These are phyloP conservation scores for Coemansia sp. DNA, from an alignment of 192 early-diverging fungal species.

Conservation along the genomic window DNA sequence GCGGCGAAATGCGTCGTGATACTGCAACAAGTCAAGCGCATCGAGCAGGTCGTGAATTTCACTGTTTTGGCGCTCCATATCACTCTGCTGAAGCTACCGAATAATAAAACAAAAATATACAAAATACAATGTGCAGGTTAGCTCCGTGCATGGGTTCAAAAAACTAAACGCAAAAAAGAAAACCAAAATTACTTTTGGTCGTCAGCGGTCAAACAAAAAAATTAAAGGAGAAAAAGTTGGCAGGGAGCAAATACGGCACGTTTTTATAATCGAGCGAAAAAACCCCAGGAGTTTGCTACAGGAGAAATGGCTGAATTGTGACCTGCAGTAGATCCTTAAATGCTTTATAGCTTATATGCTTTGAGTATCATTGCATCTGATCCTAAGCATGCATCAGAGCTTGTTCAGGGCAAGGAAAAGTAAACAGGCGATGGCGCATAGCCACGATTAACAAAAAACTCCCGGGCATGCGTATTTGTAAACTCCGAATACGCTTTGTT, in stretches of 20 bases:
- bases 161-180: background rate
- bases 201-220: background rate
- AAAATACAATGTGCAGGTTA: background rate
- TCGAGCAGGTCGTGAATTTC: constrained; percentile 36
- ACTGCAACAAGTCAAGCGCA: constrained; percentile 34
- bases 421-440: background rate
- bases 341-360: background rate
- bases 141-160: background rate
- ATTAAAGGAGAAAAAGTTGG: background rate
- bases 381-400: background rate
- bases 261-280: background rate
- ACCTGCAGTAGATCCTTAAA: background rate
- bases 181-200: background rate
- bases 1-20: constrained; percentile 43
- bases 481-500: background rate
- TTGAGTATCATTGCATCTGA: background rate
- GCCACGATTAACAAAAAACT: background rate
- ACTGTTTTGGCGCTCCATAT: constrained; percentile 31
- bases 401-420: background rate
- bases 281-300: background rate
- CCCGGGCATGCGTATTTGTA: background rate
- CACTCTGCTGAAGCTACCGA: constrained; percentile 6
- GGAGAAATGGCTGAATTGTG: background rate
- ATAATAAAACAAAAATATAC: background rate
- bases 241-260: background rate